A percentile compares a stretch with the other conserved stretches of the same genome.
Conservation (phyloP, 2,329 filamentous ascomycete genomes). For the Xylariaceae sp. region DNA sequence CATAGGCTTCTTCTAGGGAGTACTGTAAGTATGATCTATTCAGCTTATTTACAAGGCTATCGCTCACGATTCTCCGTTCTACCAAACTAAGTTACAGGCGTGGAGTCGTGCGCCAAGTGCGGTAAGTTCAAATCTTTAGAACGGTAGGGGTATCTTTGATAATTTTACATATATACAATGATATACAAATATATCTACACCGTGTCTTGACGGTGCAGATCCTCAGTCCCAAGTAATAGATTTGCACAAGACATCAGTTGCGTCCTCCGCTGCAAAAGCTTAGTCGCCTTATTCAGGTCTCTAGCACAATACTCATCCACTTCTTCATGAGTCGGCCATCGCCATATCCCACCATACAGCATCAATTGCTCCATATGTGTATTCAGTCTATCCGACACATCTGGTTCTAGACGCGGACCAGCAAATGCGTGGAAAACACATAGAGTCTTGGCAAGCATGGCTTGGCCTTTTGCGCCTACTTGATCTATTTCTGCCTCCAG, state of each 20-base stretch:
- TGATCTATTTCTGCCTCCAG: conserved; percentile 35
- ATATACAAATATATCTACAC: too few species aligned
- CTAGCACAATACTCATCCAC: conserved; percentile 25
- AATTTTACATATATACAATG: too few species aligned
- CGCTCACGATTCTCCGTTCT: too few species aligned
- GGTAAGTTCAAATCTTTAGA: too few species aligned
- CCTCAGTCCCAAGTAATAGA: neutral
- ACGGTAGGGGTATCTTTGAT: too few species aligned
- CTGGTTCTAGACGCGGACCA: conserved; percentile 38
- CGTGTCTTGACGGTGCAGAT: too few species aligned
- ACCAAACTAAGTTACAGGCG: too few species aligned
- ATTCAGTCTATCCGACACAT: conserved; percentile 19
- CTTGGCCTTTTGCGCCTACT: conserved; percentile 27
- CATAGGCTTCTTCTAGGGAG: too few species aligned
- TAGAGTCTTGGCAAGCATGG: conserved; percentile 36
- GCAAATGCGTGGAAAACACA: conserved; percentile 50
- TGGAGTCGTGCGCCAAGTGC: too few species aligned
- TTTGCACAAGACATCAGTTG: conserved; percentile 3
- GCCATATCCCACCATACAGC: conserved; percentile 20
- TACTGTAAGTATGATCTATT: too few species aligned
- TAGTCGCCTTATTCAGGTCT: conserved; percentile 20
- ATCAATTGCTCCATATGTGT: conserved; percentile 19
- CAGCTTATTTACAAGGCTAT: too few species aligned
- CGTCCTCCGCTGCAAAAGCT: conserved; percentile 20
- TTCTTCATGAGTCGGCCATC: conserved; percentile 31